Evolutionary conservation across 2,329 filamentous ascomycete genomes (phyloP).

Genomic region (Monosporascus sp.): DNA sequence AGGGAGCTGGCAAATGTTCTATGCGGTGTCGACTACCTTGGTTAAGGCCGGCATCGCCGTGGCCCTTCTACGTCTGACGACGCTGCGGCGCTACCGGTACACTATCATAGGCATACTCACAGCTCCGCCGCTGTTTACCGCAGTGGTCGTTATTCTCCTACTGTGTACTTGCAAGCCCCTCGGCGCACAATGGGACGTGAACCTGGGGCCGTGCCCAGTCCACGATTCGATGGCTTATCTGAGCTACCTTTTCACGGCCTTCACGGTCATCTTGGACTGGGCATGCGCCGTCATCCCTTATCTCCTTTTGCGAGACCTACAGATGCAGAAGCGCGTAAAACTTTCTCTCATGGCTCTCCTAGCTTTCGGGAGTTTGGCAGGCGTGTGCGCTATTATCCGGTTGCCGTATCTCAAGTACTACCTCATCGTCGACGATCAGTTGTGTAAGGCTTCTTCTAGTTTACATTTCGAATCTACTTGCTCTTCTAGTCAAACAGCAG

Average conservation of each 20-base stretch:
- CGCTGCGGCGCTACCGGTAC: conserved; percentile 1
- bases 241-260: not conserved
- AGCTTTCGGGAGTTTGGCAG: conserved; percentile 1
- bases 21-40: conserved; percentile 1
- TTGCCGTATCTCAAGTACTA: conserved; percentile 3
- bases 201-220: not conserved
- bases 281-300: conserved; percentile 2
- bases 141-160: not conserved
- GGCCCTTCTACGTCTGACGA: conserved; percentile 1
- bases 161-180: not conserved
- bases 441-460: too few relatives aligned
- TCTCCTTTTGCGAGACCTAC: not conserved
- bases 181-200: not conserved
- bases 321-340: not conserved
- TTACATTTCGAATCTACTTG: too few relatives aligned
- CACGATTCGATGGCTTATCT: not conserved
- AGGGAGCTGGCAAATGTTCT: conserved; percentile 1
- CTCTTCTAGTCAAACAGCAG: too few relatives aligned
- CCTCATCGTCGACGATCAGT: not conserved
- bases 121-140: not conserved
- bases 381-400: not conserved
- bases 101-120: not conserved
- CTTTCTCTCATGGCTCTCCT: not conserved
- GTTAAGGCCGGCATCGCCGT: conserved; percentile 3
- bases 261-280: not conserved